Base-by-base conservation (phyloP, 2,329 filamentous ascomycete genomes). In the Pochonia chlamydosporia region DNA sequence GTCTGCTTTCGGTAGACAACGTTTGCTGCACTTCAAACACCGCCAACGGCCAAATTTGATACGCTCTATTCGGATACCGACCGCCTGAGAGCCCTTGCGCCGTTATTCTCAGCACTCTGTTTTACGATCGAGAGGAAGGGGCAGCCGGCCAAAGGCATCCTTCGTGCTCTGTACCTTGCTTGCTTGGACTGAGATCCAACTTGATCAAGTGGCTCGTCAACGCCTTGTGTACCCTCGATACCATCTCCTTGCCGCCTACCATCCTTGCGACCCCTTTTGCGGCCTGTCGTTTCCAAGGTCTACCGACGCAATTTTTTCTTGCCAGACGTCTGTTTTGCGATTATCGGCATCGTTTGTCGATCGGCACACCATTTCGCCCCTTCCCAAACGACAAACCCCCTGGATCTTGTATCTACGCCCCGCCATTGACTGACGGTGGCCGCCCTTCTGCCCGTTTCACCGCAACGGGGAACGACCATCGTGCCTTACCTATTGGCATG, bases 381-480 rank as follows among this genome's bases (percentile, higher is more conserved):
- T 24, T 41, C 40, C 25, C 41, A 40, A 31, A 30, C 37, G n/a
- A 26, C 26, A 13, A 39, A 39, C 23, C 26, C 30, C 23, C 33
- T 26, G 40, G 30, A 48, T 40, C 43, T 26, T 26, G 35, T 20
- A 47, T 43, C 36, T 28, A 40, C 4, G 5, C 43, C 43, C 43
- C 39, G 43, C 24, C 43, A 42, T 31, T 20, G 23, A 35, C 25
- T 46, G 44, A 33, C 48, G 21, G 36, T 41, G 37, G 44, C 40
- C 42, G 41, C 37, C 45, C 37, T 47, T 41, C 41, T 24, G n/a
- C 41, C 37, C 40, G 31, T 36, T 40, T 43, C 28, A 42, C 43
- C 26, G 39, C 47, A 46, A 43, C 13, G 24, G 40, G 41, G 25
- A 28, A 18, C 21, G 23, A 40, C 30, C 31, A 31, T 43, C 40